Evolutionary conservation across 192 early-diverging fungal genomes (phyloP), one percentile per base, ranked within the genome.

Genomic region (Thoreauomyces humboldtii): DNA sequence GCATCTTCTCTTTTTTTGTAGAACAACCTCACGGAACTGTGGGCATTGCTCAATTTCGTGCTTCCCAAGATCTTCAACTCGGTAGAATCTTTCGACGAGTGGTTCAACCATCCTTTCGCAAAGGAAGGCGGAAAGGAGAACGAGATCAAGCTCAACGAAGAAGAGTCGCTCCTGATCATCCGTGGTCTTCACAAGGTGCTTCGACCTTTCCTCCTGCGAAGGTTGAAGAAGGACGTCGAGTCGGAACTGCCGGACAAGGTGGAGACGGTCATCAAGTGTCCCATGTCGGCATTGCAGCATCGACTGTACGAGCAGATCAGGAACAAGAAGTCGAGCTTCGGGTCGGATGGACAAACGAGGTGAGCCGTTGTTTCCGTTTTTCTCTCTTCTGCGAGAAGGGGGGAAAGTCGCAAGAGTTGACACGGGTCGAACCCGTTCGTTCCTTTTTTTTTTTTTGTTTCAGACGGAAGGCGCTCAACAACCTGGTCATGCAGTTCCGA

Each of bases 211-310:
- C 80, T 99, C 71, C 73, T 99, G 59, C 88, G 97, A 47, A 83
- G 97, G 35, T 69, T 99, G 54, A 99, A 99, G 74, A 94, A 94
- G 79, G 95, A 99, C 78, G 97, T 99, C 45, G 97, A 99, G 73
- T 86, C 92, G 0, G 95, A 99, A 64, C 70, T 99, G 61, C 94
- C 94, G 27, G 97, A 98, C 70, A 99, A 99, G 81, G 85, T 95
- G 5, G 97, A 99, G 81, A 83, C 81, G 31, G 90, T 99, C 34
- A 81, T 99, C 71, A 92, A 92, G 67, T 95, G 92, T 75, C 86
- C 86, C 74, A 83, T 97, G 77, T 94, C 91, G 5, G 79, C 92
- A 7, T 73, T 99, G 38, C 97, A 99, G 76, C 61, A 72, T 46
- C 80, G 84, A 50, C 71, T 98, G 24, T 95, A 94, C 61, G 83